phyloP scores from a whole-genome alignment of 2,329 filamentous ascomycete species.

The Cladosporium sp. region DNA sequence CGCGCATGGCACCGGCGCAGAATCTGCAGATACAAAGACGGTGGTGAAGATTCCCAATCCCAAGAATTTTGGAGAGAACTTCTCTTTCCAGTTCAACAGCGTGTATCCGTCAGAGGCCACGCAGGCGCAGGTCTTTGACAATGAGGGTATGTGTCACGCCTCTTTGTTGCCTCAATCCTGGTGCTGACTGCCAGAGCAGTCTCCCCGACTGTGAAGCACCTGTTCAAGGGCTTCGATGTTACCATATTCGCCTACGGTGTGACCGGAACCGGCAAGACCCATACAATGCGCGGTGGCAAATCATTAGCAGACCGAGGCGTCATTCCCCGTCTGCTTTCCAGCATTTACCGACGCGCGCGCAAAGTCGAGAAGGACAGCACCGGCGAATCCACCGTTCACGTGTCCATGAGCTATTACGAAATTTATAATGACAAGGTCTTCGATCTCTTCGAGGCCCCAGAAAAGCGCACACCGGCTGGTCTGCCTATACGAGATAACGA shows the following conservation, averaged over 20 bases:
- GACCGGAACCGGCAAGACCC: conserved; percentile 96
- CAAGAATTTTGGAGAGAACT: conserved; percentile 85
- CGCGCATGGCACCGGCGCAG: conserved; percentile 49
- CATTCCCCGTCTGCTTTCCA: conserved; percentile 98
- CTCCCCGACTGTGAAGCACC: conserved; percentile 78
- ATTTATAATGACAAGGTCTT: conserved; percentile 99
- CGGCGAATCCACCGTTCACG: conserved; percentile 74
- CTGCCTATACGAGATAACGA: conserved; percentile 91
- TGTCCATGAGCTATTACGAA: conserved; percentile 90
- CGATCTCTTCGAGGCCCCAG: conserved; percentile 74
- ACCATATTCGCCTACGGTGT: conserved; percentile 98
- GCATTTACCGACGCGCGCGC: conserved; percentile 74
- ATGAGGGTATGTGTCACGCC: conserved; percentile 61
- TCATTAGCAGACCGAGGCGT: conserved; percentile 90
- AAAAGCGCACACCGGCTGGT: conserved; percentile 71
- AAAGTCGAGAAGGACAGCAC: conserved; percentile 69
- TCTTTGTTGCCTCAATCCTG: background rate
- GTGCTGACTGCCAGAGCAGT: conserved; percentile 48
- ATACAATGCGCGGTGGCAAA: conserved; percentile 70
- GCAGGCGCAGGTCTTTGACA: conserved; percentile 82
- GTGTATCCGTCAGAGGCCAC: conserved; percentile 77
- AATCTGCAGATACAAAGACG: conserved; percentile 36
- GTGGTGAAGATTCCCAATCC: conserved; percentile 87
- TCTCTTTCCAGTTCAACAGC: conserved; percentile 88
- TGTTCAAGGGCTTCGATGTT: conserved; percentile 97